Conservation (phyloP, 106 monocot genomes). For the Acorus calamus region DNA sequence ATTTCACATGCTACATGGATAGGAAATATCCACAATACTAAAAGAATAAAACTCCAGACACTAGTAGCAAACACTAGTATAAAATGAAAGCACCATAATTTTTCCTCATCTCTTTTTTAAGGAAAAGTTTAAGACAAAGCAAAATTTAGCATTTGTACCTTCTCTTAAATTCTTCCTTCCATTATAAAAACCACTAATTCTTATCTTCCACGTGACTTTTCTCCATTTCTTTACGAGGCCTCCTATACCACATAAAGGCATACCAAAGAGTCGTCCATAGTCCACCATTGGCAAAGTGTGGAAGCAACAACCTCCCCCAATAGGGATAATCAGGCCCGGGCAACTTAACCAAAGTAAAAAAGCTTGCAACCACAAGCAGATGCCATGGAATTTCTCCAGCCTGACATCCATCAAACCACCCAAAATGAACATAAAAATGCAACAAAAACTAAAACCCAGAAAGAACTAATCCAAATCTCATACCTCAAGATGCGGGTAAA, state of each 20-base stretch:
- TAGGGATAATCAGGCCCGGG: slow-evolving; percentile 74
- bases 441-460: background rate
- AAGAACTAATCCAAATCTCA: background rate
- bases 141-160: no score
- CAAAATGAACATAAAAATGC: background rate
- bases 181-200: no score
- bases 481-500: slow-evolving; percentile 40
- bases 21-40: no score
- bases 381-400: slow-evolving; percentile 45
- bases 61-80: no score
- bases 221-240: background rate
- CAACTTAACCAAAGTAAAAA: slow-evolving; percentile 58
- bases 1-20: no score
- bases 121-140: no score
- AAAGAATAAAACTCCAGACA: no score
- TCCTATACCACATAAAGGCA: slow-evolving; percentile 37
- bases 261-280: slow-evolving; percentile 53
- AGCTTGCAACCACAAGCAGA: slow-evolving; percentile 33
- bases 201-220: no score
- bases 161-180: no score
- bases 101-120: no score
- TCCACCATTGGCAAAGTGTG: slow-evolving; percentile 85
- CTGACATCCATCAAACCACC: slow-evolving; percentile 13
- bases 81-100: no score
- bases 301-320: slow-evolving; percentile 49